These are phyloP conservation scores for Pythium phragmitis DNA, from an alignment of 352 stramenopile species.

Conservation along the genomic window DNA sequence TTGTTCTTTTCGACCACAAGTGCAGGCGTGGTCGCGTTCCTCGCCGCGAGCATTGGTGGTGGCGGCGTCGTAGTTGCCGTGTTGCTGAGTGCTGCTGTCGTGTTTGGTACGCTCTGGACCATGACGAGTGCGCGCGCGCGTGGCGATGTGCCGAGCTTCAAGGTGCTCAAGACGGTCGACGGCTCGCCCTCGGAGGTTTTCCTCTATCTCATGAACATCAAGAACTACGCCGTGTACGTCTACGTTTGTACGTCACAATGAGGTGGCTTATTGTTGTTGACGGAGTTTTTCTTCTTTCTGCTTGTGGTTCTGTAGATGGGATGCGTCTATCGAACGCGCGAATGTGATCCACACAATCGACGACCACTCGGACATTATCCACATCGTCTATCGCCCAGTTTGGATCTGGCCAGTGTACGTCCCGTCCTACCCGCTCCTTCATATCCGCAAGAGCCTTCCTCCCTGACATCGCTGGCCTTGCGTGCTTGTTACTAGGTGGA, in stretches of 20 bases:
- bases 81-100: constrained; percentile 48
- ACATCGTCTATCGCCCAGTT: constrained; percentile 70
- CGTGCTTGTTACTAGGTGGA: constrained; percentile 37
- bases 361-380: constrained; percentile 77
- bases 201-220: constrained; percentile 73
- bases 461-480: not conserved
- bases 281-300: no score
- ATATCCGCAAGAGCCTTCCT: not conserved
- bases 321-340: constrained; percentile 57
- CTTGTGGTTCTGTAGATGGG: constrained; percentile 42
- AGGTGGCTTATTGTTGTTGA: no score
- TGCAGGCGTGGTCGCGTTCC: constrained; percentile 56
- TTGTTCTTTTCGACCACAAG: constrained; percentile 56
- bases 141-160: constrained; percentile 59
- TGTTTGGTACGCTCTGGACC: constrained; percentile 51
- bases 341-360: constrained; percentile 77
- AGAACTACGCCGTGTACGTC: constrained; percentile 53
- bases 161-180: constrained; percentile 63
- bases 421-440: not conserved
- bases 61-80: constrained; percentile 47
- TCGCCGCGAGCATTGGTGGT: constrained; percentile 67
- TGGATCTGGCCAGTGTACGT: constrained; percentile 78
- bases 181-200: constrained; percentile 69
- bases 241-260: not conserved
- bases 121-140: constrained; percentile 41